These are phyloP conservation scores for Rubus idaeus DNA, from an alignment of 306 rosid genomes.

Conservation along the genomic window DNA sequence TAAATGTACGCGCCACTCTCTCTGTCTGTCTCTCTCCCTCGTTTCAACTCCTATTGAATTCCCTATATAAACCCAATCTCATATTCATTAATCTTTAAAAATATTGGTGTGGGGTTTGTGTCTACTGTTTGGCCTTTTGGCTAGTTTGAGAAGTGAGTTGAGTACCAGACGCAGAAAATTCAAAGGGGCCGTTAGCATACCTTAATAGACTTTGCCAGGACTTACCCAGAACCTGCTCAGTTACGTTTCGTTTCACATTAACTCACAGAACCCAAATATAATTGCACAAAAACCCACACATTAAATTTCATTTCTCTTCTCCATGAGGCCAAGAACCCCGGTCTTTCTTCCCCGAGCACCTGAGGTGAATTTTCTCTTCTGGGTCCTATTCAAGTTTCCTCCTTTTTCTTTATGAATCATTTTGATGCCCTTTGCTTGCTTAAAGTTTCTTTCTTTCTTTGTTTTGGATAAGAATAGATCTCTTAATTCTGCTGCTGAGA, in stretches of 20 bases:
- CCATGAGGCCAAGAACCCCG: background rate
- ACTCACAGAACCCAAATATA: background rate
- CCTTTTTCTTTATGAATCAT: background rate
- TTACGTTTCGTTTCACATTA: constrained; percentile 1
- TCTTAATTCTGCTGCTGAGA: background rate
- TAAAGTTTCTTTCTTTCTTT: background rate
- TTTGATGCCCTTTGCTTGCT: background rate
- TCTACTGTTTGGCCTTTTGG: background rate
- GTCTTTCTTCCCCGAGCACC: constrained; percentile 18
- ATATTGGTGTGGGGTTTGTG: background rate
- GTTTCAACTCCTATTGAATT: background rate
- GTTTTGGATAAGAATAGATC: background rate
- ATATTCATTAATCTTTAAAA: no score
- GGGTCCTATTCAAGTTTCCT: constrained; percentile 11
- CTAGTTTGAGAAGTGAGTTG: background rate
- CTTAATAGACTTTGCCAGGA: background rate
- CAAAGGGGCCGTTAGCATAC: constrained; percentile 4
- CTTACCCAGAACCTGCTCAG: background rate
- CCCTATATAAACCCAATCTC: no score
- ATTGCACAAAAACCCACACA: background rate
- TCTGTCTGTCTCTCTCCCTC: background rate
- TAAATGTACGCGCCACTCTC: background rate
- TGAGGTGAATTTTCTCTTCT: constrained; percentile 42
- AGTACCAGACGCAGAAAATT: background rate
- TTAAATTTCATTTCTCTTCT: background rate